Evolutionary conservation across 83 land plant genomes (phyloP).

Genomic region (Picea engelmannii): DNA sequence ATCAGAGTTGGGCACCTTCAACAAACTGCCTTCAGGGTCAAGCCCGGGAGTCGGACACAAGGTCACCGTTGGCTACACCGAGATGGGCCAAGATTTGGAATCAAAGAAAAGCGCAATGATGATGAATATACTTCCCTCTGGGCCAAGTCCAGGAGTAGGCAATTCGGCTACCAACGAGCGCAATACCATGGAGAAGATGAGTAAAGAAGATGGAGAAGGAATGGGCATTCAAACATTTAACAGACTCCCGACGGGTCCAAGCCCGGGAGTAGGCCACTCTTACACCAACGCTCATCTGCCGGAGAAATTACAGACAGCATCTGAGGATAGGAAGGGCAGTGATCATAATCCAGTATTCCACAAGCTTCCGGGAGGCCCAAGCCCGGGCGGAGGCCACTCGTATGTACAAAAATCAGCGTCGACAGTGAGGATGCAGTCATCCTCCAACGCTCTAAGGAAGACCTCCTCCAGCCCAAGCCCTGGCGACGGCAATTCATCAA

Average conservation of each 20-base stretch:
- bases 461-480: neutral
- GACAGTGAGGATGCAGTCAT: too few species aligned
- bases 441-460: too few species aligned
- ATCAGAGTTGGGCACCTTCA: neutral
- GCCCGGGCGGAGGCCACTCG: neutral
- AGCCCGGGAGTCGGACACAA: conserved; percentile 2
- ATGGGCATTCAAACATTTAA: too few species aligned
- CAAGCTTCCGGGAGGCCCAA: neutral
- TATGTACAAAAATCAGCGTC: neutral
- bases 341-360: neutral
- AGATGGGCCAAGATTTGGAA: neutral
- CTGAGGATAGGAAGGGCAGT: neutral
- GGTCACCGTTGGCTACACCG: neutral
- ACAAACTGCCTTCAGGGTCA: neutral
- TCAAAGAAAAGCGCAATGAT: neutral
- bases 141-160: too few species aligned
- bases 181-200: too few species aligned
- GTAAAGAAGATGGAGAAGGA: too few species aligned
- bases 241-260: too few species aligned
- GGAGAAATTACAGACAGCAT: too few species aligned
- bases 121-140: too few species aligned
- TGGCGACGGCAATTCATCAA: neutral
- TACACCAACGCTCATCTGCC: too few species aligned
- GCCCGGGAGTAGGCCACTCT: too few species aligned
- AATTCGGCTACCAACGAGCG: too few species aligned